Conservation (phyloP, 2,329 filamentous ascomycete genomes). For the Cercospora janseana region DNA sequence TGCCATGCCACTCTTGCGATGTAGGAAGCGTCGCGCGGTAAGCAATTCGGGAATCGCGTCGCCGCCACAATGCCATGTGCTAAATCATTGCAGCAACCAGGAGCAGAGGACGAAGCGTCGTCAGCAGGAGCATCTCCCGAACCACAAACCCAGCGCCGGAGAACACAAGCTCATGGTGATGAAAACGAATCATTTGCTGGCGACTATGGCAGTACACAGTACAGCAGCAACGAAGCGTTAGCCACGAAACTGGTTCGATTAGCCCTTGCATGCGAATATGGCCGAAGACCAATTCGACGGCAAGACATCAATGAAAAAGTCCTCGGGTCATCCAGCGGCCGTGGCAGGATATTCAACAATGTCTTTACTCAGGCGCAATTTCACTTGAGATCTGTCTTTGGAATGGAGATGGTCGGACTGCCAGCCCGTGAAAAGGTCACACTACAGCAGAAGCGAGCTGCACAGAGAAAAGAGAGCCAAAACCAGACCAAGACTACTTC, state of each 20-base stretch:
- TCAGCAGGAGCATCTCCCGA: constrained; percentile 29
- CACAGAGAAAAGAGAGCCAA: constrained; percentile 54
- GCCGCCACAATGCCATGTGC: constrained; percentile 8
- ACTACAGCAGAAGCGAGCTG: constrained; percentile 70
- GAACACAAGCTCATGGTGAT: constrained; percentile 26
- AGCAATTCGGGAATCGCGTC: constrained; percentile 10
- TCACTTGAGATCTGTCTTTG: constrained; percentile 69
- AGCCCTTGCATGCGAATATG: constrained; percentile 60
- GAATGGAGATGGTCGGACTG: constrained; percentile 89
- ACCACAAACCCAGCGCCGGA: constrained; percentile 35
- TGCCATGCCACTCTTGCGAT: constrained; percentile 23
- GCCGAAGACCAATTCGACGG: constrained; percentile 57
- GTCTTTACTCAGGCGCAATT: constrained; percentile 77
- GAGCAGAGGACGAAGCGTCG: constrained; percentile 23
- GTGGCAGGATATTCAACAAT: constrained; percentile 63
- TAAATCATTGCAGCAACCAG: constrained; percentile 21
- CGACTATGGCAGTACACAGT: constrained; percentile 27
- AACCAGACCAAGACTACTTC: constrained; percentile 38
- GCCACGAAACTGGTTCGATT: constrained; percentile 63
- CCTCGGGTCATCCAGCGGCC: constrained; percentile 60
- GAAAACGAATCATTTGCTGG: constrained; percentile 23
- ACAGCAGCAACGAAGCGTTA: constrained; percentile 43
- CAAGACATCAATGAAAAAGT: constrained; percentile 63
- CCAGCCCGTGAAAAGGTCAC: constrained; percentile 78
- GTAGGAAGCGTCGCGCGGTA: constrained; percentile 34